phyloP scores from a whole-genome alignment of 345 rosid species.

The Psidium friedrichsthalianum region DNA sequence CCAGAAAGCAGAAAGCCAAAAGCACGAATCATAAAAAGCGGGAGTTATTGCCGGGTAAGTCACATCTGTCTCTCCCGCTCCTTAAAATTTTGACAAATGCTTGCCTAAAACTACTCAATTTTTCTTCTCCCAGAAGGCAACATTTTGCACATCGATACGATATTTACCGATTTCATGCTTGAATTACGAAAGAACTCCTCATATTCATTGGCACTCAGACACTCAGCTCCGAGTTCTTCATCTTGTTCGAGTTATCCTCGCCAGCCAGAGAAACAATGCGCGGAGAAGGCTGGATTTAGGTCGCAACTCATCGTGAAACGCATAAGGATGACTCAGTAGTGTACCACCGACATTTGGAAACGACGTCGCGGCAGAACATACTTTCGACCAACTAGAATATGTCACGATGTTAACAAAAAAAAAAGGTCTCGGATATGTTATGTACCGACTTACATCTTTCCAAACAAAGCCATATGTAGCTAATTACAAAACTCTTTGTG shows the following conservation, averaged over 20 bases:
- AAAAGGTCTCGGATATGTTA: not conserved
- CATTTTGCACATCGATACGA: not conserved
- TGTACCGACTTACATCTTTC: not conserved
- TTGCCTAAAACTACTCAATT: not conserved
- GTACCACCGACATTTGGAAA: accelerated
- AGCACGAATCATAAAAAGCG: not conserved
- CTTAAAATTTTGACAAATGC: not conserved
- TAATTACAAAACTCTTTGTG: not conserved
- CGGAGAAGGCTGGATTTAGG: not conserved
- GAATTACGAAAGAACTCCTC: not conserved
- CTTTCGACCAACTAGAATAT: accelerated
- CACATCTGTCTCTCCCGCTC: not conserved
- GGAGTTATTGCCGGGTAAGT: not conserved
- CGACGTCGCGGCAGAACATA: not conserved
- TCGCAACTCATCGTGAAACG: not conserved
- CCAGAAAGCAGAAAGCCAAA: not conserved
- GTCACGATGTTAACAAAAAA: not conserved
- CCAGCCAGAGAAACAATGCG: not conserved
- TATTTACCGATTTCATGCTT: not conserved
- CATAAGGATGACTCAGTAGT: not conserved
- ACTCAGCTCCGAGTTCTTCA: accelerated
- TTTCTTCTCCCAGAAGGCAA: not conserved
- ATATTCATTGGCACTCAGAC: too few species aligned
- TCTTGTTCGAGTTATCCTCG: not conserved
- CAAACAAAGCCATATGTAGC: not conserved